Percentiles rank a stretch among this genome's conserved stretches.
Evolutionary conservation across 2,329 filamentous ascomycete genomes (phyloP).

Genomic region (Cladophialophora bantiana): DNA sequence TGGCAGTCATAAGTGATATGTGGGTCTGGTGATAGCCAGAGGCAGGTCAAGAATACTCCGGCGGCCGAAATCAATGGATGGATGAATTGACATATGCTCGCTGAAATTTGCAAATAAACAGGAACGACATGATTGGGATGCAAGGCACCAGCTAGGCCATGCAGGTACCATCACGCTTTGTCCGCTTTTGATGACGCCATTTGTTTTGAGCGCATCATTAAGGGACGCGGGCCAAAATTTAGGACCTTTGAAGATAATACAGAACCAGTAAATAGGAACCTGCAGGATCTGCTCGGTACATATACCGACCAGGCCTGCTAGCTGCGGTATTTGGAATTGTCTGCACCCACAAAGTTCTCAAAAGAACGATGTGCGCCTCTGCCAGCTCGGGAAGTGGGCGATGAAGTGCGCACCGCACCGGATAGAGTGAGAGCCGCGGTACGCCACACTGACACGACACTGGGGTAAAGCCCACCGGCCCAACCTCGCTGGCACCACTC

Average conservation of each 20-base stretch:
- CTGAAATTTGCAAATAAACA: neutral
- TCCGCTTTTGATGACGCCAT: too few species aligned
- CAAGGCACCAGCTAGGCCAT: conserved; percentile 10
- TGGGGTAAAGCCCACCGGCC: neutral
- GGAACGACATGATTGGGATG: neutral
- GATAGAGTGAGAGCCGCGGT: neutral
- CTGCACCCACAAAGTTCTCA: neutral
- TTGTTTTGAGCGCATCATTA: too few species aligned
- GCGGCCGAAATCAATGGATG: neutral
- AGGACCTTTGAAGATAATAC: neutral
- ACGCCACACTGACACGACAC: neutral
- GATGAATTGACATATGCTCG: neutral
- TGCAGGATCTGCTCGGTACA: neutral
- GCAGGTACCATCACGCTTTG: conserved; percentile 9
- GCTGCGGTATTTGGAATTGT: neutral
- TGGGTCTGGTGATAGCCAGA: neutral
- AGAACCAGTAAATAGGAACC: neutral
- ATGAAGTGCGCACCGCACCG: neutral
- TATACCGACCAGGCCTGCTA: neutral
- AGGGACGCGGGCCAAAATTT: neutral
- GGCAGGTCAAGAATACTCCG: neutral
- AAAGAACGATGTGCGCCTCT: too few species aligned
- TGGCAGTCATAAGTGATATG: neutral
- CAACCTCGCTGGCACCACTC: neutral
- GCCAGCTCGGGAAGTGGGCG: neutral